Percentiles rank a stretch among this genome's conserved stretches.
Evolutionary conservation across 2,329 filamentous ascomycete genomes (phyloP).

Genomic region (Hypomyces rosellus): DNA sequence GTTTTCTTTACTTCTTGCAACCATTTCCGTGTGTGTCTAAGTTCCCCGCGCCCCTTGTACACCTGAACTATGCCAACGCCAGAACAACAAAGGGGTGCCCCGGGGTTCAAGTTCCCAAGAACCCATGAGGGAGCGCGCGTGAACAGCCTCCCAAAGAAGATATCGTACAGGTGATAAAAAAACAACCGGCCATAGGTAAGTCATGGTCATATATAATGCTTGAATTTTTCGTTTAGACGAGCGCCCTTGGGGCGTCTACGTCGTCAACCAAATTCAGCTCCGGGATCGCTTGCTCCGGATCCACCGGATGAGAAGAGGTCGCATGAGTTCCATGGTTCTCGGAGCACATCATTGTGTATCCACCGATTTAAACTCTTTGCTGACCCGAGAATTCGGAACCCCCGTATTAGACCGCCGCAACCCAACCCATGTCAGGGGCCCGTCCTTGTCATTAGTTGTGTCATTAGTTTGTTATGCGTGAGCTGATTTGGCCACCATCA

Average conservation of each 20-base stretch:
- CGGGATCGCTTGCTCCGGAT: too few relatives aligned
- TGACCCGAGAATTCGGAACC: not conserved
- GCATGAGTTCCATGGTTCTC: too few relatives aligned
- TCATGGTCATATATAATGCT: too few relatives aligned
- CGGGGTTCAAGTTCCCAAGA: not conserved
- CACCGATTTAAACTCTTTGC: not conserved
- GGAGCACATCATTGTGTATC: too few relatives aligned
- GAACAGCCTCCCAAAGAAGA: not conserved
- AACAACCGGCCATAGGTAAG: not conserved
- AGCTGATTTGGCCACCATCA: not conserved
- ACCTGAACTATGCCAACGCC: conserved; percentile 10
- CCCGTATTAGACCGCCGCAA: not conserved
- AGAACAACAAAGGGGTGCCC: not conserved
- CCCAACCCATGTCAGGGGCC: conserved; percentile 2
- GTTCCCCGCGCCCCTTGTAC: not conserved
- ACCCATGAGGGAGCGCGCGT: conserved; percentile 1
- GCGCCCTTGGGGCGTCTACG: too few relatives aligned
- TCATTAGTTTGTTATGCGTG: conserved; percentile 4
- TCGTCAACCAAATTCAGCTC: too few relatives aligned
- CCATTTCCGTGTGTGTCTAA: too few relatives aligned
- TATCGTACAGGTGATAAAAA: conserved; percentile 7
- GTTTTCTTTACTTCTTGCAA: too few relatives aligned
- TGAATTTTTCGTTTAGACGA: too few relatives aligned
- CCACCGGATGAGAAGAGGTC: too few relatives aligned
- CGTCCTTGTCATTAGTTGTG: conserved; percentile 6